Evolutionary conservation across 2,329 filamentous ascomycete genomes (phyloP).

Genomic region (Tolypocladium sp.): DNA sequence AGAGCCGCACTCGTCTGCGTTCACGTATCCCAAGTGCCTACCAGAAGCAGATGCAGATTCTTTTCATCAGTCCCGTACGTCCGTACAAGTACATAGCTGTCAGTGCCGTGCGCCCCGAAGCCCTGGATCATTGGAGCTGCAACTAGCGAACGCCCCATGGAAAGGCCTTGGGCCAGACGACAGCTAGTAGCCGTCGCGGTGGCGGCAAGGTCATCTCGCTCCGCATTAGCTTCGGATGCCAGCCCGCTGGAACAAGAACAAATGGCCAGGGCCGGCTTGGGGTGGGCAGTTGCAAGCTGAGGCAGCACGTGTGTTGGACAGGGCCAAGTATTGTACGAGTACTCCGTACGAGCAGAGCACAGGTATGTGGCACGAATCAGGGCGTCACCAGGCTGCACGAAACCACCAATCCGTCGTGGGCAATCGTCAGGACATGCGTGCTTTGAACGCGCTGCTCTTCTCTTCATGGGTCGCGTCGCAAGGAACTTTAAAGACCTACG

Average conservation of each 20-base stretch:
- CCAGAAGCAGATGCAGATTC: not conserved
- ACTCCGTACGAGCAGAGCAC: not conserved
- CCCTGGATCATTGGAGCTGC: not conserved
- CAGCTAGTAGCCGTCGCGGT: not conserved
- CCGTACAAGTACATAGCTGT: not conserved
- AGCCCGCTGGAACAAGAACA: not conserved
- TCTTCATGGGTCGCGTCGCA: not conserved
- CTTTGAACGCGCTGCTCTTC: not conserved
- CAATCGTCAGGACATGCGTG: not conserved
- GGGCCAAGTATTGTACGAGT: not conserved
- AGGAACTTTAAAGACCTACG: not conserved
- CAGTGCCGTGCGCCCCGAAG: not conserved
- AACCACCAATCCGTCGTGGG: not conserved
- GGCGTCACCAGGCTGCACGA: not conserved
- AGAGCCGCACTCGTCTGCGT: not conserved
- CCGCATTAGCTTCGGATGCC: not conserved
- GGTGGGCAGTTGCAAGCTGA: not conserved
- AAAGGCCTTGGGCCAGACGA: not conserved
- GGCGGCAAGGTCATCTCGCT: not conserved
- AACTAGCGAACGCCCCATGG: not conserved
- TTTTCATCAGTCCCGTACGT: not conserved
- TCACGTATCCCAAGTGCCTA: not conserved
- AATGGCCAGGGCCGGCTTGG: not conserved
- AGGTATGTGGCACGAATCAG: not conserved
- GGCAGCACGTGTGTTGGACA: not conserved